Percentiles rank a stretch among this genome's conserved stretches.
phyloP scores from a whole-genome alignment of 306 rosid species.

The Astragalus glycyphyllos region DNA sequence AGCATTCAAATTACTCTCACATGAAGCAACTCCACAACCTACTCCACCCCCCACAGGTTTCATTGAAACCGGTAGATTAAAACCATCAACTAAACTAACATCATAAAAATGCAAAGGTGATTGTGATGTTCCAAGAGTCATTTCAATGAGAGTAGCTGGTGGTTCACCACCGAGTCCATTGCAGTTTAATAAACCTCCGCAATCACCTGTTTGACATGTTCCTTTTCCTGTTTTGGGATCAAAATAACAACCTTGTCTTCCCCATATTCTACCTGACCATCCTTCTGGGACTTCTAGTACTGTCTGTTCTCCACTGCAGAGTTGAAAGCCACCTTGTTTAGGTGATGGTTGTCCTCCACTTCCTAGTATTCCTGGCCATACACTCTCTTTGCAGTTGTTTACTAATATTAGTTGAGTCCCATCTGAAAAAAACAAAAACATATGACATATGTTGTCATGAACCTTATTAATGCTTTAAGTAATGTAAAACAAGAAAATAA shows the following conservation, averaged over 20 bases:
- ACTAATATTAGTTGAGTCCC: slow-evolving; percentile 63
- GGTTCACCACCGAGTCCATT: slow-evolving; percentile 65
- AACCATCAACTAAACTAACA: slow-evolving; percentile 80
- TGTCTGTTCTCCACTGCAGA: slow-evolving; percentile 56
- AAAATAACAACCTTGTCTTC: slow-evolving; percentile 76
- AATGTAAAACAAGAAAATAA: too few species aligned
- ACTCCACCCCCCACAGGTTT: slow-evolving; percentile 44
- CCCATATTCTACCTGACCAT: slow-evolving; percentile 88
- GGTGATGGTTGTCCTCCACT: slow-evolving; percentile 59
- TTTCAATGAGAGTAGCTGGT: slow-evolving; percentile 70
- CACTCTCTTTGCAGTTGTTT: slow-evolving; percentile 73
- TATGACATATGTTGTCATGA: neutral
- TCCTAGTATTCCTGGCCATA: slow-evolving; percentile 81
- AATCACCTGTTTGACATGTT: slow-evolving; percentile 68
- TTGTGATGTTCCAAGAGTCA: slow-evolving; percentile 66
- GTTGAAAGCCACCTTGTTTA: slow-evolving; percentile 67
- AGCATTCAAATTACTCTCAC: slow-evolving; percentile 62
- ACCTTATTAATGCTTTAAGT: too few species aligned
- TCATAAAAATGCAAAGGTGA: slow-evolving; percentile 67
- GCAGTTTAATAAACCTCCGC: slow-evolving; percentile 66
- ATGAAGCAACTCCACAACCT: slow-evolving; percentile 61
- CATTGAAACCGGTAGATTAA: slow-evolving; percentile 69
- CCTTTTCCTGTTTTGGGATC: slow-evolving; percentile 53
- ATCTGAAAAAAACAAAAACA: slow-evolving; percentile 14
- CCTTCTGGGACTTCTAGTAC: slow-evolving; percentile 50